Evolutionary conservation across 352 stramenopile genomes (phyloP).

Genomic region (Pythium brachiatum): DNA sequence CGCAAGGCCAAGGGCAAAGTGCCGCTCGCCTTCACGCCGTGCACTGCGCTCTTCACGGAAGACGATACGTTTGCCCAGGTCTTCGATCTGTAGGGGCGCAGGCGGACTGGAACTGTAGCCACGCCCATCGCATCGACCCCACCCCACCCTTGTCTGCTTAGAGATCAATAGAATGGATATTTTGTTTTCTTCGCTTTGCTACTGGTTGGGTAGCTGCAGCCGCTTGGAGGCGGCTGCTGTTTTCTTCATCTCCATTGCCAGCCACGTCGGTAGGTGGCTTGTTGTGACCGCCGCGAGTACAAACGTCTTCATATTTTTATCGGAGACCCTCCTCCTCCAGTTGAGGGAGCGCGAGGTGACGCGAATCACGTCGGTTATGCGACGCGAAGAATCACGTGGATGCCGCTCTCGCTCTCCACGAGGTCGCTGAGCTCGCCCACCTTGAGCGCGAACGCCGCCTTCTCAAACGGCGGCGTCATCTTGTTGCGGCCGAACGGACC

Average conservation of each 20-base stretch:
- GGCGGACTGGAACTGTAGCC: constrained; percentile 20
- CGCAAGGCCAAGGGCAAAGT: constrained; percentile 79
- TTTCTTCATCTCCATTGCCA: background rate
- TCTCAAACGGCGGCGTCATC: constrained; percentile 93
- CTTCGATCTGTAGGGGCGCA: constrained; percentile 74
- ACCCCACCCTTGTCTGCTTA: constrained; percentile 12
- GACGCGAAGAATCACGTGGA: constrained; percentile 96
- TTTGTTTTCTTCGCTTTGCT: constrained; percentile 15
- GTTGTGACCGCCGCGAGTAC: background rate
- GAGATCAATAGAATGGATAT: constrained; percentile 33
- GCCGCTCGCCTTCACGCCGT: constrained; percentile 66
- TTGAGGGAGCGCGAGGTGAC: background rate
- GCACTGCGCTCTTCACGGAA: constrained; percentile 58
- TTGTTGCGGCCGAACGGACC: constrained; percentile 87
- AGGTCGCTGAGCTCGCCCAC: constrained; percentile 93
- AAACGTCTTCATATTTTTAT: constrained; percentile 6
- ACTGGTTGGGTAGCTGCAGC: background rate
- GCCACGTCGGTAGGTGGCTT: background rate
- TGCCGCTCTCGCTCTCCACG: constrained; percentile 94
- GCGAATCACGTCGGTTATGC: constrained; percentile 36
- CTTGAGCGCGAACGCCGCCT: constrained; percentile 89
- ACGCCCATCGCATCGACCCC: background rate
- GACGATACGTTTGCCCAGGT: constrained; percentile 60
- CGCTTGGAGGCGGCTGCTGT: background rate
- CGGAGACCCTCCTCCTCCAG: background rate